phyloP scores from a whole-genome alignment of 1,139 yeast species.

The Yamadazyma membranifaciens region DNA sequence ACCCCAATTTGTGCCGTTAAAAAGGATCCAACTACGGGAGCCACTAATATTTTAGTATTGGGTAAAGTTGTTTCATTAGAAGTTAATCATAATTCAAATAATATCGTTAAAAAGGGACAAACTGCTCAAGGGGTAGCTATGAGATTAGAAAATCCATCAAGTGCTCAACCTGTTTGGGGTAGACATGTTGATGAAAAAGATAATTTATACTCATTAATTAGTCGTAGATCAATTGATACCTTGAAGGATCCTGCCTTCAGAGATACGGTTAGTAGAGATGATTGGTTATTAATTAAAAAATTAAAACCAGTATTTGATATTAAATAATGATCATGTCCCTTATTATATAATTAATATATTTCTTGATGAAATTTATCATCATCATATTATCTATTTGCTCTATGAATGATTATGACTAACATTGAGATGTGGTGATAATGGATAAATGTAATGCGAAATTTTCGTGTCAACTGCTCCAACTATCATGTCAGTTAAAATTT shows the following conservation, averaged over 20 bases:
- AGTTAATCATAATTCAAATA: slow-evolving; percentile 86
- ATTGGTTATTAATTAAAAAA: slow-evolving; percentile 88
- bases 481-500: slow-evolving; percentile 20
- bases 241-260: slow-evolving; percentile 98
- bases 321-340: slow-evolving; percentile 33
- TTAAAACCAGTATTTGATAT: slow-evolving; percentile 86
- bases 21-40: slow-evolving; percentile 79
- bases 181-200: slow-evolving; percentile 97
- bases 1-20: slow-evolving; percentile 96
- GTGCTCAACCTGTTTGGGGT: slow-evolving; percentile 97
- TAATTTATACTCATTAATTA: slow-evolving; percentile 78
- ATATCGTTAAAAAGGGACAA: slow-evolving; percentile 86
- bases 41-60: slow-evolving; percentile 66
- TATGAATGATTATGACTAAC: background rate
- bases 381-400: no score
- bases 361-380: no score
- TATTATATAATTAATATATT: no score
- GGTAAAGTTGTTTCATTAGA: slow-evolving; percentile 90
- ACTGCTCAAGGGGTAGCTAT: slow-evolving; percentile 98
- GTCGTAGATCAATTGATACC: slow-evolving; percentile 92
- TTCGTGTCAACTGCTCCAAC: background rate
- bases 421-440: background rate
- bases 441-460: no score
- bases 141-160: slow-evolving; percentile 90
- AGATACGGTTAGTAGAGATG: slow-evolving; percentile 88